phyloP scores from a whole-genome alignment of 176 grass and related monocot species.

The Pontederia paniculata region DNA sequence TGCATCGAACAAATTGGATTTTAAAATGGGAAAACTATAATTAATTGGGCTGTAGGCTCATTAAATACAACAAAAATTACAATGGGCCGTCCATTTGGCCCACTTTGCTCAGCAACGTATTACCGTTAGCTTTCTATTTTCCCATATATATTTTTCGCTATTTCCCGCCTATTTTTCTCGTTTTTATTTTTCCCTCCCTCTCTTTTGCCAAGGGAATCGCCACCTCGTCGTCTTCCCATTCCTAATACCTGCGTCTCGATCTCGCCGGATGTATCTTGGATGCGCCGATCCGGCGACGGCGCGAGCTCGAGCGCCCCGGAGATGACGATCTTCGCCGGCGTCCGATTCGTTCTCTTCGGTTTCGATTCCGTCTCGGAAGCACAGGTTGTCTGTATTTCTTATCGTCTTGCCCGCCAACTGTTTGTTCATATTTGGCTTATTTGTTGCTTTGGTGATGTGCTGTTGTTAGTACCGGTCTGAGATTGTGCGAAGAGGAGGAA shows the following conservation, averaged over 20 bases:
- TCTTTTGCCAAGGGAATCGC: background rate
- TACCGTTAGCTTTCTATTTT: too few species aligned
- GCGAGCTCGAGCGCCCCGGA: slow-evolving; percentile 19
- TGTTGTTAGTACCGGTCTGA: slow-evolving; percentile 63
- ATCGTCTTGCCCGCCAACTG: background rate
- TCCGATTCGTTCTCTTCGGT: slow-evolving; percentile 61
- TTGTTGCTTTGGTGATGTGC: background rate
- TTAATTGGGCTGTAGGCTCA: too few species aligned
- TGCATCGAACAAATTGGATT: too few species aligned
- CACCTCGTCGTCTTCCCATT: background rate
- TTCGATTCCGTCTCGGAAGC: slow-evolving; percentile 48
- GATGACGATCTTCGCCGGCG: slow-evolving; percentile 44
- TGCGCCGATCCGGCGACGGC: slow-evolving; percentile 28
- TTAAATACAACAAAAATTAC: too few species aligned
- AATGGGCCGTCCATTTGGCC: too few species aligned
- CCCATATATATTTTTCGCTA: too few species aligned
- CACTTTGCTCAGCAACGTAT: too few species aligned
- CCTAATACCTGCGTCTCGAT: background rate
- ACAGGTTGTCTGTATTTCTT: slow-evolving; percentile 35
- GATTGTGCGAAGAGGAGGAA: slow-evolving; percentile 48
- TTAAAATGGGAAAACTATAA: too few species aligned
- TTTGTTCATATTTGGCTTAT: background rate
- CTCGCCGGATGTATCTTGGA: too few species aligned
- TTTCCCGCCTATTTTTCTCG: too few species aligned
- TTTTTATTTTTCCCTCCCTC: slow-evolving; percentile 15